Evolutionary conservation across 176 grass and related monocot genomes (phyloP).

Genomic region (Musa troglodytarum): DNA sequence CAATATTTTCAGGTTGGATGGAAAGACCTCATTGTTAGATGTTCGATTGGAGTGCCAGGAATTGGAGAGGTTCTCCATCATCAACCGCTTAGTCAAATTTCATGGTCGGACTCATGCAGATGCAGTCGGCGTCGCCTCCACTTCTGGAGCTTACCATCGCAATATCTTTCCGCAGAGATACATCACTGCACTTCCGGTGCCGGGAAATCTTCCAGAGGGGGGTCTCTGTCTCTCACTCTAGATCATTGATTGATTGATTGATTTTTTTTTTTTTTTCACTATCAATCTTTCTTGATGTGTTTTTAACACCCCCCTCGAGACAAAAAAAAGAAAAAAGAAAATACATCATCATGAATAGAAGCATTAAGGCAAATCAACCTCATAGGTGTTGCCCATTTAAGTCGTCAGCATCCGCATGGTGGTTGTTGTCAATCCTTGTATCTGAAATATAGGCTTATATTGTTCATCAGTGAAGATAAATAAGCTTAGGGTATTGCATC

Average conservation of each 20-base stretch:
- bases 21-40: not conserved
- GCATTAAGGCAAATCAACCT: not conserved
- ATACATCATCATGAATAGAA: not conserved
- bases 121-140: not conserved
- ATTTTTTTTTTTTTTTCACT: not conserved
- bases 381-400: not conserved
- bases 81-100: conserved; percentile 9
- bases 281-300: not conserved
- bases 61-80: conserved; percentile 13
- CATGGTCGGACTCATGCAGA: conserved; percentile 6
- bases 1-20: conserved; percentile 6
- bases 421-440: not conserved
- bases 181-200: not conserved
- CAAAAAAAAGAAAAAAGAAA: not conserved
- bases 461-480: conserved; percentile 4
- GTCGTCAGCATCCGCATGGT: not conserved
- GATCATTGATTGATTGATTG: not conserved
- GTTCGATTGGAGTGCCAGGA: conserved; percentile 9
- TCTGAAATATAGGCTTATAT: conserved; percentile 1
- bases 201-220: conserved; percentile 6
- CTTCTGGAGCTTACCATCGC: not conserved
- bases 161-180: conserved; percentile 10
- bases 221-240: conserved; percentile 9
- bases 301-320: not conserved
- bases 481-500: not conserved